Evolutionary conservation across 257 asterid species (phyloP).

Genomic region (Plantago ovata): DNA sequence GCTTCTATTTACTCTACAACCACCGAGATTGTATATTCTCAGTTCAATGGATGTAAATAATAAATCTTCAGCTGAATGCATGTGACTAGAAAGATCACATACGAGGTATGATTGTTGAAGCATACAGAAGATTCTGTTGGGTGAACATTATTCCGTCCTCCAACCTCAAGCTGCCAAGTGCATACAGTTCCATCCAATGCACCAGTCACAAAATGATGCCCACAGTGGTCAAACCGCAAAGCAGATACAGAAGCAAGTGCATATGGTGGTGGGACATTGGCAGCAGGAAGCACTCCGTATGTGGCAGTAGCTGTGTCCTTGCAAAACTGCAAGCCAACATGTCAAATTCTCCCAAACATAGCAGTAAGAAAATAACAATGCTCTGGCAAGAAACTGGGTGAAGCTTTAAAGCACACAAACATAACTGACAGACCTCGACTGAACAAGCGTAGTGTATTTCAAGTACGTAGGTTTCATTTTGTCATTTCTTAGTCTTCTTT

Average conservation of each 20-base stretch:
- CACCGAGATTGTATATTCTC: slow-evolving; percentile 2
- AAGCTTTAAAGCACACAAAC: slow-evolving; percentile 5
- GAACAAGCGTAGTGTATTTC: slow-evolving; percentile 1
- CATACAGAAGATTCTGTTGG: slow-evolving; percentile 90
- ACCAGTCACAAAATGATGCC: slow-evolving; percentile 89
- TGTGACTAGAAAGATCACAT: slow-evolving; percentile 29
- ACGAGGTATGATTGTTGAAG: slow-evolving; percentile 89
- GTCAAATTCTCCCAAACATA: slow-evolving; percentile 15
- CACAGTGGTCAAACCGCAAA: slow-evolving; percentile 80
- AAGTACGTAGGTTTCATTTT: no score
- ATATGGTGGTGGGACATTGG: slow-evolving; percentile 92
- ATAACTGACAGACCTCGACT: slow-evolving; percentile 9
- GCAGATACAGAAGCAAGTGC: slow-evolving; percentile 88
- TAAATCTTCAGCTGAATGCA: background rate
- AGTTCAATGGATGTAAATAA: slow-evolving; percentile 11
- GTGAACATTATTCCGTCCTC: slow-evolving; percentile 82
- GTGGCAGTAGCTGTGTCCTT: slow-evolving; percentile 89
- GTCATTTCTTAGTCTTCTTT: no score
- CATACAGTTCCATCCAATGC: slow-evolving; percentile 95
- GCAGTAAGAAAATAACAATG: slow-evolving; percentile 8
- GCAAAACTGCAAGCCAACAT: slow-evolving; percentile 69
- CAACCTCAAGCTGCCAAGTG: slow-evolving; percentile 99
- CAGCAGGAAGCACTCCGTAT: slow-evolving; percentile 96
- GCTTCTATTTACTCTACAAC: background rate
- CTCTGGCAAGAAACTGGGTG: slow-evolving; percentile 11